Percentiles rank a stretch among this genome's conserved stretches.
phyloP scores from a whole-genome alignment of 2,329 filamentous ascomycete species.

The Aspergillus eucalypticola region DNA sequence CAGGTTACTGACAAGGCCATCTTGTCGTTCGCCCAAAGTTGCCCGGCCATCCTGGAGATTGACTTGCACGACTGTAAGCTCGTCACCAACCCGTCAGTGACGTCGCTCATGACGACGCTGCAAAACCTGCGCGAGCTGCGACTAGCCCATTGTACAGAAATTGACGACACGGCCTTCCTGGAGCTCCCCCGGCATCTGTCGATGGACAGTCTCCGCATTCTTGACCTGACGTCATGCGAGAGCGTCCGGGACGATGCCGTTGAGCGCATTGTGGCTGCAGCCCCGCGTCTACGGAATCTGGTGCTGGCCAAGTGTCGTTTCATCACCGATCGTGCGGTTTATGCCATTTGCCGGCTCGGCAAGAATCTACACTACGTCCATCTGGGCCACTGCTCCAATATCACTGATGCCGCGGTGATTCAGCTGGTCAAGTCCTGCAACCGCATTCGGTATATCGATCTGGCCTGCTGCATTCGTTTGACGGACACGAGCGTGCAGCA shows the following conservation, averaged over 20 bases:
- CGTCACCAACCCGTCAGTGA: constrained; percentile 81
- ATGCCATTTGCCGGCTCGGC: constrained; percentile 82
- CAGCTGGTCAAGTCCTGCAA: constrained; percentile 83
- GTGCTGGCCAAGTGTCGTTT: constrained; percentile 92
- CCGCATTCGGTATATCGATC: constrained; percentile 92
- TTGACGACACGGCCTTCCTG: constrained; percentile 87
- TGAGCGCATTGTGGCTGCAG: constrained; percentile 80
- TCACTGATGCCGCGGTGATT: constrained; percentile 86
- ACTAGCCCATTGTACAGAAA: constrained; percentile 77
- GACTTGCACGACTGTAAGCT: constrained; percentile 83
- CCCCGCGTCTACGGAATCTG: constrained; percentile 85
- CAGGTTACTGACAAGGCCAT: constrained; percentile 82
- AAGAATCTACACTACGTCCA: constrained; percentile 98
- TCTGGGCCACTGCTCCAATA: constrained; percentile 85
- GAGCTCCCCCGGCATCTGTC: constrained; percentile 66
- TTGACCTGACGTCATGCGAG: constrained; percentile 87
- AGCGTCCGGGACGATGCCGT: constrained; percentile 84
- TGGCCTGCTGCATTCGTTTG: constrained; percentile 88
- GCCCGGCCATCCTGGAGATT: constrained; percentile 92
- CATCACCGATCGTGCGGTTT: constrained; percentile 85
- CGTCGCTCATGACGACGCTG: constrained; percentile 74
- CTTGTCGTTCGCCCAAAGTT: constrained; percentile 81
- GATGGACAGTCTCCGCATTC: constrained; percentile 86
- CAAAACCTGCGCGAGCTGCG: constrained; percentile 86
- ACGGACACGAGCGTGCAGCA: constrained; percentile 85